Conservation (phyloP, 208 protist species). For the Crithidia sp. region DNA sequence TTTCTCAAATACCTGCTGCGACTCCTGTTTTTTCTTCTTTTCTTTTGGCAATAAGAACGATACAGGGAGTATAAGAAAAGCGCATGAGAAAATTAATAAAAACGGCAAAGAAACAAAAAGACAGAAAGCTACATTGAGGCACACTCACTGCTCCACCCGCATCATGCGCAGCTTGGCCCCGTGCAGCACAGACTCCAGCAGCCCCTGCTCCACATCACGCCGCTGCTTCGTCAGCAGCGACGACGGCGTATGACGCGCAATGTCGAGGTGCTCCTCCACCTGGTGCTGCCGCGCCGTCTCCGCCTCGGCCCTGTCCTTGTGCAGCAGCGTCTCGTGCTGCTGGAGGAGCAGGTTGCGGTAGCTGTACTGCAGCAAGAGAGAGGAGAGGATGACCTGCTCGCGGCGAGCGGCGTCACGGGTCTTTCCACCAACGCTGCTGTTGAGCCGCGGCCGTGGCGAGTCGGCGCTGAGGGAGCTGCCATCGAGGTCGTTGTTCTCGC, state of each 20-base stretch:
- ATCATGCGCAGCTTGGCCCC: conserved; percentile 31
- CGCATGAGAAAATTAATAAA: not conserved
- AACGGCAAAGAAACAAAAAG: conserved; percentile 8
- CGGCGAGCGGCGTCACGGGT: conserved; percentile 27
- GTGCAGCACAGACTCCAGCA: conserved; percentile 62
- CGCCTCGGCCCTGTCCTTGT: conserved; percentile 30
- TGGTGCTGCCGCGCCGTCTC: conserved; percentile 25
- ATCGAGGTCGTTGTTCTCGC: conserved; percentile 18
- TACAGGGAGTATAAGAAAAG: not conserved
- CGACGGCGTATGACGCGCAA: conserved; percentile 17
- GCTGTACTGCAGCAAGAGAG: conserved; percentile 56
- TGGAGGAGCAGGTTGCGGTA: conserved; percentile 73
- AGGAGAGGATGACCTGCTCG: conserved; percentile 50
- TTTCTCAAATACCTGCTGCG: too few species aligned
- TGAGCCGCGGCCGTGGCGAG: not conserved
- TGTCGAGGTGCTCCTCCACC: conserved; percentile 26
- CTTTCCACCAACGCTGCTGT: conserved; percentile 21
- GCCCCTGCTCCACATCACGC: conserved; percentile 59
- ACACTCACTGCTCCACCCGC: conserved; percentile 24
- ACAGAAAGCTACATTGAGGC: conserved; percentile 1
- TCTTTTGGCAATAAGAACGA: too few species aligned
- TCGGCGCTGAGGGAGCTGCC: conserved; percentile 1
- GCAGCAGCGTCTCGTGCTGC: conserved; percentile 59
- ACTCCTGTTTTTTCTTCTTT: too few species aligned
- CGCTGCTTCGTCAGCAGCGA: conserved; percentile 73